Evolutionary conservation across 2,329 filamentous ascomycete species (phyloP).

Genomic region (Pyricularia grisea): DNA sequence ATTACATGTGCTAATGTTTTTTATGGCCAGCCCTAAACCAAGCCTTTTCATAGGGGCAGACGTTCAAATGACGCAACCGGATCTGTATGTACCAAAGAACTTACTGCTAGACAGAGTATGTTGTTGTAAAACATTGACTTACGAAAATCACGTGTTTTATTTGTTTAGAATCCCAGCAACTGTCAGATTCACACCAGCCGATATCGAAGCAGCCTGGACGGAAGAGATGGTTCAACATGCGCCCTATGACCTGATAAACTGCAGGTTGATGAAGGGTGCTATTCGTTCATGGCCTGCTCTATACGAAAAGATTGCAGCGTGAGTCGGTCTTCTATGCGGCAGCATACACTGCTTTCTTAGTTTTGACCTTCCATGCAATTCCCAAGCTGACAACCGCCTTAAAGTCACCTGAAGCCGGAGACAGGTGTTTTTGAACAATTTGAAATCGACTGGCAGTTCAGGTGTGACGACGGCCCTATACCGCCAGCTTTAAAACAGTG

Average conservation of each 20-base stretch:
- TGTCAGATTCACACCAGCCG: slow-evolving; percentile 58
- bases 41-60: slow-evolving; percentile 28
- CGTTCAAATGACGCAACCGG: slow-evolving; percentile 51
- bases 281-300: slow-evolving; percentile 66
- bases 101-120: neutral
- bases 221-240: slow-evolving; percentile 22
- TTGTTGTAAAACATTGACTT: neutral
- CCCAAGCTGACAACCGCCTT: slow-evolving; percentile 11
- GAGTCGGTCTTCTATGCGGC: slow-evolving; percentile 20
- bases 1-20: neutral
- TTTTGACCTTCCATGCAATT: neutral
- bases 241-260: slow-evolving; percentile 75
- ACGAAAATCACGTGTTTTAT: neutral
- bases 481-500: slow-evolving; percentile 52
- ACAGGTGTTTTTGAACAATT: slow-evolving; percentile 75
- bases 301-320: slow-evolving; percentile 63
- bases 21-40: neutral
- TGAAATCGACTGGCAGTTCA: slow-evolving; percentile 76
- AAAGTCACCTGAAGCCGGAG: slow-evolving; percentile 66
- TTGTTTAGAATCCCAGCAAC: slow-evolving; percentile 58
- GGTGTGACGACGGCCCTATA: slow-evolving; percentile 58
- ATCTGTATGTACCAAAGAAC: slow-evolving; percentile 28
- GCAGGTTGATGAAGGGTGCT: slow-evolving; percentile 70
- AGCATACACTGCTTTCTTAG: neutral
- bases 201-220: slow-evolving; percentile 69